A percentile compares a stretch with the other conserved stretches of the same genome.
Evolutionary conservation across 169 alveolate species (phyloP).

Genomic region (Babesia divergens): DNA sequence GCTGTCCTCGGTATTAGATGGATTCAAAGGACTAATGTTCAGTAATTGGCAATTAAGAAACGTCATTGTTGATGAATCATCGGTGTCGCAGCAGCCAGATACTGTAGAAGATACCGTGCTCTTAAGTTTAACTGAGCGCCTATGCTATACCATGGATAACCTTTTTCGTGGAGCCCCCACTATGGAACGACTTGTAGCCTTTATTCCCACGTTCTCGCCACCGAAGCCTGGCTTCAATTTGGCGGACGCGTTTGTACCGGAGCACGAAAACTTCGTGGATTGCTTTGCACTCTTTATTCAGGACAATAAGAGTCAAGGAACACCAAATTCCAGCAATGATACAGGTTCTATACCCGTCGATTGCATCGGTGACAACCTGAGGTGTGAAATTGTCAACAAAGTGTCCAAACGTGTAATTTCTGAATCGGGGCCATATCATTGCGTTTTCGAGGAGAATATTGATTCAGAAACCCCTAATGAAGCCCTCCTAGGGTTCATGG

Average conservation of each 20-base stretch:
- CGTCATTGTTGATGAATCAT: not conserved
- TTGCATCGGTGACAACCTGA: conserved; percentile 24
- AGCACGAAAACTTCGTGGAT: conserved; percentile 23
- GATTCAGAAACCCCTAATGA: conserved; percentile 8
- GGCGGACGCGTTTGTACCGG: conserved; percentile 12
- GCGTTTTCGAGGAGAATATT: conserved; percentile 43
- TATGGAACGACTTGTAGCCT: conserved; percentile 50
- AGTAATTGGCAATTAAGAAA: conserved; percentile 23
- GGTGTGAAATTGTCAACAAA: conserved; percentile 49
- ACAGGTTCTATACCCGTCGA: not conserved
- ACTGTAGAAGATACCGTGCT: conserved; percentile 6
- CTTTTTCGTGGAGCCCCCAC: conserved; percentile 11
- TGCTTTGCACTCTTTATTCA: conserved; percentile 61
- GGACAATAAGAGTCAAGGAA: not conserved
- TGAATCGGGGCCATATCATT: conserved; percentile 58
- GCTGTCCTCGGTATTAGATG: conserved; percentile 49
- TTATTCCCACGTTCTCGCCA: conserved; percentile 40
- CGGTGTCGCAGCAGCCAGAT: not conserved
- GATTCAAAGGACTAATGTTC: conserved; percentile 44
- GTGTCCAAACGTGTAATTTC: conserved; percentile 40
- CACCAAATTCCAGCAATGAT: not conserved
- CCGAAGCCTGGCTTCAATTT: conserved; percentile 16
- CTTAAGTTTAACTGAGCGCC: conserved; percentile 27
- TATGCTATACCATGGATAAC: conserved; percentile 40
- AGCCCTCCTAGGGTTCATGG: conserved; percentile 13